Evolutionary conservation across 73 alveolate genomes (phyloP).

Genomic region (Paramecium sexaurelia): DNA sequence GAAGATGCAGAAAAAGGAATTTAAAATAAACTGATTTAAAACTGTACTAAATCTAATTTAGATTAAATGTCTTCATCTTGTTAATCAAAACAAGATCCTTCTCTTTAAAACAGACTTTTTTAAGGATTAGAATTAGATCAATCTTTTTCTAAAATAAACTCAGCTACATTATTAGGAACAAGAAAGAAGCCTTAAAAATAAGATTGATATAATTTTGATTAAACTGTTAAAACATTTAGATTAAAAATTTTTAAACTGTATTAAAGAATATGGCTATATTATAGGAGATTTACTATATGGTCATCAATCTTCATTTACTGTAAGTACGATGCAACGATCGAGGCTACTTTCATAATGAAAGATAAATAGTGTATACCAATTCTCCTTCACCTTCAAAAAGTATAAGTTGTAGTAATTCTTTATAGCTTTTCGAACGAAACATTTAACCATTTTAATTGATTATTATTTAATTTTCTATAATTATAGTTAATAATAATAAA

Average conservation of each 20-base stretch:
- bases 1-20: constrained; percentile 3
- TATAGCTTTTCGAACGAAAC: constrained; percentile 52
- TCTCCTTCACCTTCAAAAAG: constrained; percentile 56
- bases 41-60: not conserved
- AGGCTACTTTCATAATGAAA: constrained; percentile 6
- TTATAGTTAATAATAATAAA: not conserved
- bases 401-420: not conserved
- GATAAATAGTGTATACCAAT: constrained; percentile 18
- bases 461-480: not conserved
- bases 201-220: not conserved
- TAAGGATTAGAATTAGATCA: not conserved
- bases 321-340: not conserved
- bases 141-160: not conserved
- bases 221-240: not conserved
- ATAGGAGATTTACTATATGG: not conserved
- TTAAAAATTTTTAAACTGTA: not conserved
- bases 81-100: not conserved
- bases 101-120: constrained; percentile 6
- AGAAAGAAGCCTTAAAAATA: constrained; percentile 6
- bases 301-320: constrained; percentile 18
- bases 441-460: constrained; percentile 55
- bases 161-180: not conserved
- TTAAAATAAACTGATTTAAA: constrained; percentile 33
- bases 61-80: not conserved
- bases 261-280: constrained; percentile 40